Percentiles rank a stretch among this genome's conserved stretches.
Evolutionary conservation across 1,284 basidiomycete genomes (phyloP).

Genomic region (Abortiporus biennis): DNA sequence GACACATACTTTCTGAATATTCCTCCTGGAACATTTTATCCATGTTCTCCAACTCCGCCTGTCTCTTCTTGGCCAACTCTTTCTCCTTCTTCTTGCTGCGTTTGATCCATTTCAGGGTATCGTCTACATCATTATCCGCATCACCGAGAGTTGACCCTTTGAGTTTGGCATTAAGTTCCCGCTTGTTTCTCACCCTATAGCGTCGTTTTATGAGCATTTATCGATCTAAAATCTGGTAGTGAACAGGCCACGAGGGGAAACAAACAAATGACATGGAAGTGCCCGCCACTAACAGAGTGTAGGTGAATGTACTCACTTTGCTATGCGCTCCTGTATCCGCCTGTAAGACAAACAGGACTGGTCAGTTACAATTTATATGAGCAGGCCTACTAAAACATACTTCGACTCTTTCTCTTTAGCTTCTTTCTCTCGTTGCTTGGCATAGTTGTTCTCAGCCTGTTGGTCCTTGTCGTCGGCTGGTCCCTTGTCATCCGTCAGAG

Average conservation of each 20-base stretch:
- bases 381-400: conserved; percentile 35
- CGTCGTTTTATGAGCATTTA: no score
- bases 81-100: conserved; percentile 83
- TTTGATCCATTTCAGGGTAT: conserved; percentile 86
- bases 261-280: conserved; percentile 36
- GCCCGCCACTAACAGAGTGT: conserved; percentile 15
- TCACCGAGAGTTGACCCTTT: conserved; percentile 89
- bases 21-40: conserved; percentile 71
- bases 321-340: conserved; percentile 73
- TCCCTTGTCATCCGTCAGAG: conserved; percentile 73
- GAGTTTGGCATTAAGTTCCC: conserved; percentile 85
- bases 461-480: conserved; percentile 69
- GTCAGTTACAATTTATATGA: conserved; percentile 5
- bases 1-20: conserved; percentile 74
- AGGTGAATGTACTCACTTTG: conserved; percentile 68
- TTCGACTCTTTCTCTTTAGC: conserved; percentile 70
- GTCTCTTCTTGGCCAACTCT: conserved; percentile 72
- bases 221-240: no score
- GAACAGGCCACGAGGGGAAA: conserved; percentile 36
- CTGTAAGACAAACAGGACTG: conserved; percentile 36
- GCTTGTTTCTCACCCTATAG: conserved; percentile 86
- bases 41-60: conserved; percentile 74
- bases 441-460: conserved; percentile 82
- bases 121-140: conserved; percentile 64
- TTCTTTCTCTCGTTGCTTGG: conserved; percentile 64